A percentile compares a stretch with the other conserved stretches of the same genome.
These are phyloP conservation scores for Inga oerstediana DNA, from an alignment of 306 rosid genomes.

Conservation along the genomic window DNA sequence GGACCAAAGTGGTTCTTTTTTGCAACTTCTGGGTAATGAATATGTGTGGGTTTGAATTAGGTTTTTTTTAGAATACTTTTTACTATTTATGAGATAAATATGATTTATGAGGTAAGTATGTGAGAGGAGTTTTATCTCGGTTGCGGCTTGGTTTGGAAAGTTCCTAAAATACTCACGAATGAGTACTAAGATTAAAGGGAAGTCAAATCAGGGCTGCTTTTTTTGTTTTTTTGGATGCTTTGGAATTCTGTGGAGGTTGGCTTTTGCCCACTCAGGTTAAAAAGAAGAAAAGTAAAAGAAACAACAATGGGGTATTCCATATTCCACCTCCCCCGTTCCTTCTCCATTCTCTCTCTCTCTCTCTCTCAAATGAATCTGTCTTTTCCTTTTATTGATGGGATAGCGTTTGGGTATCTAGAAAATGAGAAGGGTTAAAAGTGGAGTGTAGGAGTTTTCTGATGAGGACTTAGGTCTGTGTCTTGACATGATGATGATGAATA, in stretches of 20 bases:
- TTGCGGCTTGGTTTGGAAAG: too few relatives aligned
- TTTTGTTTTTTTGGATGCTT: conserved; percentile 58
- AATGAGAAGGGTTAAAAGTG: conserved; percentile 41
- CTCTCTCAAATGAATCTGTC: conserved; percentile 22
- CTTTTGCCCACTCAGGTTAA: conserved; percentile 40
- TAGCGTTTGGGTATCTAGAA: conserved; percentile 5
- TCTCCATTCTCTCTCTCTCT: conserved; percentile 20
- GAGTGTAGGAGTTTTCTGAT: conserved; percentile 36
- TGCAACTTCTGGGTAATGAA: conserved; percentile 28
- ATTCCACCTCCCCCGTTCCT: conserved; percentile 13
- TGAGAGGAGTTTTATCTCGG: too few relatives aligned
- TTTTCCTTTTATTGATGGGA: conserved; percentile 29
- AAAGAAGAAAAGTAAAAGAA: conserved; percentile 35
- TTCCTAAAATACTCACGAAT: not conserved
- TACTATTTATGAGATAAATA: too few relatives aligned
- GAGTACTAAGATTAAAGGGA: conserved; percentile 33
- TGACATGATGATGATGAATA: conserved; percentile 25
- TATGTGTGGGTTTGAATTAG: too few relatives aligned
- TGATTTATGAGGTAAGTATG: too few relatives aligned
- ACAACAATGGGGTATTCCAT: conserved; percentile 30
- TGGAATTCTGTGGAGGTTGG: conserved; percentile 47
- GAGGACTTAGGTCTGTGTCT: conserved; percentile 4
- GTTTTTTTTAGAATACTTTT: too few relatives aligned
- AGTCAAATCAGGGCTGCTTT: conserved; percentile 37
- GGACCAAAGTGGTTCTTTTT: conserved; percentile 30